These are phyloP conservation scores for Pleurostoma richardsiae DNA, from an alignment of 2,329 filamentous ascomycete species.

Conservation along the genomic window DNA sequence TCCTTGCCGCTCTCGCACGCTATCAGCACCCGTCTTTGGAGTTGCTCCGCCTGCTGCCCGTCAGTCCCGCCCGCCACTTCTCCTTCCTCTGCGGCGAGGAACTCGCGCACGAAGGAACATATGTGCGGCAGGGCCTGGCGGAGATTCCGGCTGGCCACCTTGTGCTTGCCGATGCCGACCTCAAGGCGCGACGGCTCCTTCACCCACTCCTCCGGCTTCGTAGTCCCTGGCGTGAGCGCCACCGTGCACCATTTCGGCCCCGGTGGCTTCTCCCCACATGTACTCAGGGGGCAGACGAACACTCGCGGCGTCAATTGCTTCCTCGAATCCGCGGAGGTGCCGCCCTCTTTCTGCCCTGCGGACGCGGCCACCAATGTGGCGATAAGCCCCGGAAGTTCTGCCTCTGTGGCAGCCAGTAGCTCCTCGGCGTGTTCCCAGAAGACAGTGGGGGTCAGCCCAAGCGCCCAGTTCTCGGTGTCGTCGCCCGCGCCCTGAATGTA, in stretches of 20 bases:
- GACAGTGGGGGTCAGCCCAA: slow-evolving; percentile 67
- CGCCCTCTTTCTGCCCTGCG: background rate
- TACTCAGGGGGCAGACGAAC: slow-evolving; percentile 16
- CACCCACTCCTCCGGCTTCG: slow-evolving; percentile 36
- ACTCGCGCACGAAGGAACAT: slow-evolving; percentile 45
- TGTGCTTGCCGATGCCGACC: slow-evolving; percentile 66
- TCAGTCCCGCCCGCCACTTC: background rate
- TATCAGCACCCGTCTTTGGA: slow-evolving; percentile 41
- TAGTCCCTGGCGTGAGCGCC: slow-evolving; percentile 34
- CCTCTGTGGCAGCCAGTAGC: slow-evolving; percentile 61
- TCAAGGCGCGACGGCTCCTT: slow-evolving; percentile 32
- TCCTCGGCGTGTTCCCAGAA: slow-evolving; percentile 70
- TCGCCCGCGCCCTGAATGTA: slow-evolving; percentile 96
- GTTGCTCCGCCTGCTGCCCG: background rate
- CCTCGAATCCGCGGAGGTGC: slow-evolving; percentile 1
- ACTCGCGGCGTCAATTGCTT: slow-evolving; percentile 12
- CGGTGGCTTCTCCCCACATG: background rate
- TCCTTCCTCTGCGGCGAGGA: slow-evolving; percentile 18
- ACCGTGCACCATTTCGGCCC: slow-evolving; percentile 31
- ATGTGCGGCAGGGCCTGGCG: slow-evolving; percentile 64
- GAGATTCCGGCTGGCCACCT: slow-evolving; percentile 79
- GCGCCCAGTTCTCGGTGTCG: slow-evolving; percentile 90
- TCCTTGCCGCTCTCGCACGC: slow-evolving; percentile 77
- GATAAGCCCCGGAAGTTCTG: slow-evolving; percentile 52
- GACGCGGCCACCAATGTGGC: slow-evolving; percentile 31